phyloP scores from a whole-genome alignment of 805 yeast genomes.

The Ogataea wickerhamii region DNA sequence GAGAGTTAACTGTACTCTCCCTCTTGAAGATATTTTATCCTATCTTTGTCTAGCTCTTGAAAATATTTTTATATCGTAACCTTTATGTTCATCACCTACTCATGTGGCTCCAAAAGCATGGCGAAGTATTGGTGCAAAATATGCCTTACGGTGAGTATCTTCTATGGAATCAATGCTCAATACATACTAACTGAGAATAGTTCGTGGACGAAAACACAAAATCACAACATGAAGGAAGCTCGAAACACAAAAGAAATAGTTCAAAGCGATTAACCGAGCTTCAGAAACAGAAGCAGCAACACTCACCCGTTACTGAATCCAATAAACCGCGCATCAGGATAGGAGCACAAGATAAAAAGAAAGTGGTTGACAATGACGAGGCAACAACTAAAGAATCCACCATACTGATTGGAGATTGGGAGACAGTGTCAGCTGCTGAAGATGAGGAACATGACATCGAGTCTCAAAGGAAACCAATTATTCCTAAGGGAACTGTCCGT shows the following conservation, averaged over 20 bases:
- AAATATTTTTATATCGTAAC: too few species aligned
- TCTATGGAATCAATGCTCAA: background rate
- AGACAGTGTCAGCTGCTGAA: too few species aligned
- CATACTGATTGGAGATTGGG: too few species aligned
- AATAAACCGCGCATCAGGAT: background rate
- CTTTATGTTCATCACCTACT: too few species aligned
- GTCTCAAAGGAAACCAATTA: too few species aligned
- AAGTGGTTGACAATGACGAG: background rate
- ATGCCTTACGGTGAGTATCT: slow-evolving; percentile 33
- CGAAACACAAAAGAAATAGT: slow-evolving; percentile 29
- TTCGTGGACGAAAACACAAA: slow-evolving; percentile 36
- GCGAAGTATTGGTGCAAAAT: slow-evolving; percentile 36
- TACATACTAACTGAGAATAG: slow-evolving; percentile 21
- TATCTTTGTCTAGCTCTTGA: too few species aligned
- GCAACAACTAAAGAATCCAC: background rate
- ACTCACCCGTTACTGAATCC: background rate
- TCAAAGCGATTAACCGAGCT: slow-evolving; percentile 24
- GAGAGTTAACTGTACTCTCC: too few species aligned
- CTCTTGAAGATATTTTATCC: too few species aligned
- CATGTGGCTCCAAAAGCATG: too few species aligned
- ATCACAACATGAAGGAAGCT: slow-evolving; percentile 32
- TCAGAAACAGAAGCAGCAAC: slow-evolving; percentile 16
- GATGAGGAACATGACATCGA: too few species aligned
- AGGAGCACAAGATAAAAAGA: background rate
- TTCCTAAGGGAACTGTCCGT: slow-evolving; percentile 1